These are phyloP conservation scores for Sesbania bispinosa DNA, from an alignment of 306 rosid species.

Conservation along the genomic window DNA sequence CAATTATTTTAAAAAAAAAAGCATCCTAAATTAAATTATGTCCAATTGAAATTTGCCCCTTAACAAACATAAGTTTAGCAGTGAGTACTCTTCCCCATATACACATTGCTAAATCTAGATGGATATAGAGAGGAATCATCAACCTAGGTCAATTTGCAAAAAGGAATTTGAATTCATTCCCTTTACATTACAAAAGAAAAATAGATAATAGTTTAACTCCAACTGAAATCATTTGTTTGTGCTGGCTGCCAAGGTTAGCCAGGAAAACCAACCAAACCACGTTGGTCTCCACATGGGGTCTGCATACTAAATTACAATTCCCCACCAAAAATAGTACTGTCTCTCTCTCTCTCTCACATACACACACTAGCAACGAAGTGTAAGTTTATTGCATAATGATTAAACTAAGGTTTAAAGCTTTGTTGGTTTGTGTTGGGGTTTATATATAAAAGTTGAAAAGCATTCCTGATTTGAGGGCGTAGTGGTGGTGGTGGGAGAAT, in stretches of 20 bases:
- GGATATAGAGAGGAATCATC: background rate
- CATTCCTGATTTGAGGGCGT: conserved; percentile 46
- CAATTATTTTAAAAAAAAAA: no score
- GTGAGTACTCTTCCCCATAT: background rate
- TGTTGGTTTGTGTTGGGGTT: background rate
- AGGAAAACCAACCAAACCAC: conserved; percentile 38
- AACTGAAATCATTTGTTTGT: conserved; percentile 25
- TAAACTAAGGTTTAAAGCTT: background rate
- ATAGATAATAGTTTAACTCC: background rate
- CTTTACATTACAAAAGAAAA: background rate
- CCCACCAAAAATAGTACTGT: conserved; percentile 2
- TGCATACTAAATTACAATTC: conserved; percentile 17
- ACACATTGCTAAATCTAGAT: background rate
- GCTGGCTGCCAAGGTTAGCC: conserved; percentile 28
- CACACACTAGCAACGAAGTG: conserved; percentile 23
- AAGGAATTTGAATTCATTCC: conserved; percentile 5
- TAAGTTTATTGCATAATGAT: conserved; percentile 19
- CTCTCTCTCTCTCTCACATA: conserved; percentile 7
- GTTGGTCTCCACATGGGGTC: conserved; percentile 54
- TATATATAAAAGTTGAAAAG: conserved; percentile 26
- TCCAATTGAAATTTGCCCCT: background rate
- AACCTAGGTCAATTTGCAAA: background rate
- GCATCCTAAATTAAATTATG: background rate
- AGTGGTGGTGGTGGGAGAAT: conserved; percentile 42
- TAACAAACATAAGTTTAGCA: background rate